Base-by-base conservation (phyloP, 192 early-diverging fungal species). In the Glomus cerebriforme region DNA sequence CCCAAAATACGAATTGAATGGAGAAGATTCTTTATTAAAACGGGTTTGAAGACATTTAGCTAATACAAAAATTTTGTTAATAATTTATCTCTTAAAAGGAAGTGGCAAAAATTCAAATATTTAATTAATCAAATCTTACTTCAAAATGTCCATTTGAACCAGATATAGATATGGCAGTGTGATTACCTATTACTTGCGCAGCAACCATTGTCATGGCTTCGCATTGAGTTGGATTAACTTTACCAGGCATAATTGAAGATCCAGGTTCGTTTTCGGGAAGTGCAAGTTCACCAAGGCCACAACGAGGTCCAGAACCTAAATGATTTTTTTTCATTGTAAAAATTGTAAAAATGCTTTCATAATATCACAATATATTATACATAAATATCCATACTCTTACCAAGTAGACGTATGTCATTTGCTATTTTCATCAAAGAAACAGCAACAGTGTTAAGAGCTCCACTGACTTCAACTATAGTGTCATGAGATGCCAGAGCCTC, bases 201-300 rank as follows among this genome's bases (percentile, higher is more conserved):
- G 96, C 97, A 47, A 98, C 95, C 98, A 99, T 99, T 31, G 98
- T 99, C 92, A 99, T 91, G 71, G 98, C 97, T 86, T 99, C 97
- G 88, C 95, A 97, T 87, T 99, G 98, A 22, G 98, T 99, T 60
- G 98, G 98, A 87, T 99, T 99, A 74, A 99, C 96, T 91, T 99
- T 99, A 71, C 98, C 98, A 54, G 97, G 97, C 98, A 99, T 98
- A 82, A 99, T 99, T 34, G 97, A 98, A 67, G 95, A 96, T 75
- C 98, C 98, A 59, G 98, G 98, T 85, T 99, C 98, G 85, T 99
- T 99, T 86, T 98, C 97, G 58, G 98, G 98, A 77, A 99, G 91
- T 80, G 83, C 86, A 71, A 99, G 90, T 86, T 99, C 98, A 68
- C 97, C 97, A 49, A 99, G 88, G 60, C 98, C 98, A 85, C 97